A percentile compares a stretch with the other conserved stretches of the same genome.
These are phyloP conservation scores for Coprinellus micaceus DNA, from an alignment of 768 basidiomycete genomes.

Conservation along the genomic window DNA sequence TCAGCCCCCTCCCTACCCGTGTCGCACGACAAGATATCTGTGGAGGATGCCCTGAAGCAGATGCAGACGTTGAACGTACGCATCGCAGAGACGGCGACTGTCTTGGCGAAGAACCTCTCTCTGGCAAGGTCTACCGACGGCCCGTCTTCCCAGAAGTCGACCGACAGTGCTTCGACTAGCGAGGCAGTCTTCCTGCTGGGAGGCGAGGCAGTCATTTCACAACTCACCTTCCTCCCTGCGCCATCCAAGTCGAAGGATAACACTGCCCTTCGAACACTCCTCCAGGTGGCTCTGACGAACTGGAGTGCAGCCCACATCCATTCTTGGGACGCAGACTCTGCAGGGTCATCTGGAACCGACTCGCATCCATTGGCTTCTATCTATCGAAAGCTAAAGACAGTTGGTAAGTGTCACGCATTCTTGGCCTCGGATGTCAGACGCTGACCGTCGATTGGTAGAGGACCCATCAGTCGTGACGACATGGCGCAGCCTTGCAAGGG, in stretches of 20 bases:
- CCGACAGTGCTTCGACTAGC: neutral
- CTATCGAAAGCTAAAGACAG: slow-evolving; percentile 4
- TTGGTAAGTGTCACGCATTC: neutral
- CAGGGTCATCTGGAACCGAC: neutral
- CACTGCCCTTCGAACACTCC: neutral
- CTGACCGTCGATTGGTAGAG: neutral
- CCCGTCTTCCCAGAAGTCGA: neutral
- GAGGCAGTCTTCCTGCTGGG: neutral
- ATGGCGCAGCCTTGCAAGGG: neutral
- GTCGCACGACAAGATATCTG: neutral
- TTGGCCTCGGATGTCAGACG: neutral
- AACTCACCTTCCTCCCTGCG: neutral
- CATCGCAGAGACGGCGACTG: neutral
- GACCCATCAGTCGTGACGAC: neutral
- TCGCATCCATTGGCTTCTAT: neutral
- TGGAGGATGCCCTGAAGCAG: neutral
- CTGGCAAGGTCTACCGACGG: too few species aligned
- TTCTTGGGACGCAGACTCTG: neutral
- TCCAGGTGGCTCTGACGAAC: neutral
- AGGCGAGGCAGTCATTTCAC: neutral
- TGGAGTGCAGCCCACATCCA: slow-evolving; percentile 6
- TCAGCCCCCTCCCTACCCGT: neutral
- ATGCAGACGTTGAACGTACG: neutral
- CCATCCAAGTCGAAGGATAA: neutral
- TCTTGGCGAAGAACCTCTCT: neutral